Evolutionary conservation across 495 filamentous ascomycete species (phyloP).

Genomic region (Neurospora sp.): DNA sequence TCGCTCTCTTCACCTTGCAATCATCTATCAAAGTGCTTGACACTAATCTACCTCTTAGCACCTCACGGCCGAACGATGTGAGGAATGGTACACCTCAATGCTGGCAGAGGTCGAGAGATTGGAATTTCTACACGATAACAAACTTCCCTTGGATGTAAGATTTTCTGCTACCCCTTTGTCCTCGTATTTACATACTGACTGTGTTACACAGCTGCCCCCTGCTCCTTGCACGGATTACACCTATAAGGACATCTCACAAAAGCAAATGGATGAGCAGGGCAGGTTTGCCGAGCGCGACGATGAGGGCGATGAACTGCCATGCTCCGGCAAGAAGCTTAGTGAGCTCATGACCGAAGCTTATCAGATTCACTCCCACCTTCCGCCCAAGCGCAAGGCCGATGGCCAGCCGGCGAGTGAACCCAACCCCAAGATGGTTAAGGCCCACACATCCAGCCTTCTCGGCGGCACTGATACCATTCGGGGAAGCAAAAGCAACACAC

Average conservation of each 20-base stretch:
- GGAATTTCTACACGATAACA: constrained; percentile 24
- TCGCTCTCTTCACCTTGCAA: neutral
- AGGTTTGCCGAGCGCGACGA: constrained; percentile 18
- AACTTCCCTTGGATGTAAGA: constrained; percentile 31
- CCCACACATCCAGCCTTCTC: constrained; percentile 33
- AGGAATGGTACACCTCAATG: constrained; percentile 27
- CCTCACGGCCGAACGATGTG: constrained; percentile 14
- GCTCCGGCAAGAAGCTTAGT: constrained; percentile 13
- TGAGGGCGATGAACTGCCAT: constrained; percentile 21
- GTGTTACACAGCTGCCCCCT: constrained; percentile 20
- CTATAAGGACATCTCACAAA: constrained; percentile 22
- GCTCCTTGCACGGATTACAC: constrained; percentile 18
- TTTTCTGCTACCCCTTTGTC: neutral
- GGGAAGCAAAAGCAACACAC: constrained; percentile 15
- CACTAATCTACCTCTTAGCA: neutral
- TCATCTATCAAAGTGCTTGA: neutral
- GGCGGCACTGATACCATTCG: constrained; percentile 29
- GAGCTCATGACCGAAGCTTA: constrained; percentile 15
- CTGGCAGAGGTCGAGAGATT: constrained; percentile 23
- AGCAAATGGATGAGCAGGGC: constrained; percentile 21
- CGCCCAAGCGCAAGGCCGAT: constrained; percentile 31
- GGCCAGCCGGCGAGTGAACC: constrained; percentile 31
- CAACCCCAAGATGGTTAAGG: constrained; percentile 27
- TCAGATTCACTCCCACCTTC: constrained; percentile 10
- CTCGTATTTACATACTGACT: constrained; percentile 2